phyloP scores from a whole-genome alignment of 1,284 basidiomycete genomes.

The Boletus sp. region DNA sequence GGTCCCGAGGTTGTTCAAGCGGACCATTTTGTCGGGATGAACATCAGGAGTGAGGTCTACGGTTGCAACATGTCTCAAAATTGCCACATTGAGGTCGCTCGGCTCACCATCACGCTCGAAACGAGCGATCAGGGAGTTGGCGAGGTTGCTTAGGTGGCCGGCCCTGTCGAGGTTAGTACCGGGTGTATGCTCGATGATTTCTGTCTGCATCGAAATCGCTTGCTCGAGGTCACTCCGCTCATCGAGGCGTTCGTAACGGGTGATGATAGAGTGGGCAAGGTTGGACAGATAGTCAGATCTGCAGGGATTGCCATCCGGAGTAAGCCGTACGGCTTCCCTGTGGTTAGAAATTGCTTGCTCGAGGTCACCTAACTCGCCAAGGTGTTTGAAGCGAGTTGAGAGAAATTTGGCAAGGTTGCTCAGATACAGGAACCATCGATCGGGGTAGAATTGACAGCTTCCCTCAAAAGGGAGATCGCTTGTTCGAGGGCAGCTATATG shows the following conservation, averaged over 20 bases:
- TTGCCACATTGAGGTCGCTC: not conserved
- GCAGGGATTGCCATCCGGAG: no score
- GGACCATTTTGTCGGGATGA: no score
- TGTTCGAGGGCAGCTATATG: not conserved
- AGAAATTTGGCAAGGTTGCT: no score
- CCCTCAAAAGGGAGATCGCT: not conserved
- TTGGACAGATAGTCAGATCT: not conserved
- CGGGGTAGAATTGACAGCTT: not conserved
- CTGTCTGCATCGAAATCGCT: no score
- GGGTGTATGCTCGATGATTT: not conserved
- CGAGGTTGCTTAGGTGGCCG: not conserved
- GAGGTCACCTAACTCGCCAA: no score
- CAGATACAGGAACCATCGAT: no score
- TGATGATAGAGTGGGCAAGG: not conserved
- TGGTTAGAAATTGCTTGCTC: no score
- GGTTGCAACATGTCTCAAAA: not conserved
- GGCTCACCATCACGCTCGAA: not conserved
- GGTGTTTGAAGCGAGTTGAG: no score
- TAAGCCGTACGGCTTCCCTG: no score
- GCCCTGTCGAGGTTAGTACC: not conserved
- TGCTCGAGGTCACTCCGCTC: not conserved
- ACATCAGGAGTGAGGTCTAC: not conserved
- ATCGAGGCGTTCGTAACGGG: not conserved
- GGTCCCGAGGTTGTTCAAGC: no score
- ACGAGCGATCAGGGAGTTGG: not conserved